phyloP scores from a whole-genome alignment of 257 asterid genomes.

The Ehretia macrophylla region DNA sequence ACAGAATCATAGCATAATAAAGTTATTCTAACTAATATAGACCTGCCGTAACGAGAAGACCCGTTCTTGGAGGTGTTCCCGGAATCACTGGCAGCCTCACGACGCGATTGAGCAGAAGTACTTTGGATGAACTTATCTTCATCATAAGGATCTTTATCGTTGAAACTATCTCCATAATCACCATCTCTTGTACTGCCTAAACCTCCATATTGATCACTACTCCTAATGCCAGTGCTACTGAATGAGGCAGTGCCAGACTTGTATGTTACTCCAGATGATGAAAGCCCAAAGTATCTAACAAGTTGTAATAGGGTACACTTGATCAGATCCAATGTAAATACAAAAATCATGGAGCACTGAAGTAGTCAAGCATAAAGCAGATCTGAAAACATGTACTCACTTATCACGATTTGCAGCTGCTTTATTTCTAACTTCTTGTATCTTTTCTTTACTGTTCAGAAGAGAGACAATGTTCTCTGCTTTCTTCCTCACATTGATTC shows the following conservation, averaged over 20 bases:
- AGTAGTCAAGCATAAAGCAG: slow-evolving; percentile 17
- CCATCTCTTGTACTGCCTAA: slow-evolving; percentile 55
- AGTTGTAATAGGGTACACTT: slow-evolving; percentile 17
- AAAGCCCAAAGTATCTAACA: slow-evolving; percentile 79
- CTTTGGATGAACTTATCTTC: slow-evolving; percentile 55
- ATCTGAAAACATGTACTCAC: slow-evolving; percentile 35
- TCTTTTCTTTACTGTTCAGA: slow-evolving; percentile 81
- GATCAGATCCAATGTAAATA: slow-evolving; percentile 15
- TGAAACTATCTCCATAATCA: slow-evolving; percentile 42
- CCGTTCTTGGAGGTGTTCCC: slow-evolving; percentile 46
- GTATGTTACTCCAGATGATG: slow-evolving; percentile 79
- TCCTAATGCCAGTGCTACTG: slow-evolving; percentile 50
- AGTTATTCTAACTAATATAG: slow-evolving; percentile 9
- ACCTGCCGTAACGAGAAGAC: slow-evolving; percentile 66
- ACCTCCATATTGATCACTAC: slow-evolving; percentile 66
- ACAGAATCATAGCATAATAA: too few relatives aligned
- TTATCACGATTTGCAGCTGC: slow-evolving; percentile 89
- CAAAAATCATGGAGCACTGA: neutral
- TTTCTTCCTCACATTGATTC: slow-evolving; percentile 85
- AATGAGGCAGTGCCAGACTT: slow-evolving; percentile 70
- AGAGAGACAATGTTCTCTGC: slow-evolving; percentile 78
- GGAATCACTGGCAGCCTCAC: slow-evolving; percentile 6
- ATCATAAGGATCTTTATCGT: slow-evolving; percentile 49
- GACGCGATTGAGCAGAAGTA: slow-evolving; percentile 23
- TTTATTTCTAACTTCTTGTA: slow-evolving; percentile 76